Evolutionary conservation across 495 filamentous ascomycete species (phyloP).

Genomic region (Trichoderma gamsii): DNA sequence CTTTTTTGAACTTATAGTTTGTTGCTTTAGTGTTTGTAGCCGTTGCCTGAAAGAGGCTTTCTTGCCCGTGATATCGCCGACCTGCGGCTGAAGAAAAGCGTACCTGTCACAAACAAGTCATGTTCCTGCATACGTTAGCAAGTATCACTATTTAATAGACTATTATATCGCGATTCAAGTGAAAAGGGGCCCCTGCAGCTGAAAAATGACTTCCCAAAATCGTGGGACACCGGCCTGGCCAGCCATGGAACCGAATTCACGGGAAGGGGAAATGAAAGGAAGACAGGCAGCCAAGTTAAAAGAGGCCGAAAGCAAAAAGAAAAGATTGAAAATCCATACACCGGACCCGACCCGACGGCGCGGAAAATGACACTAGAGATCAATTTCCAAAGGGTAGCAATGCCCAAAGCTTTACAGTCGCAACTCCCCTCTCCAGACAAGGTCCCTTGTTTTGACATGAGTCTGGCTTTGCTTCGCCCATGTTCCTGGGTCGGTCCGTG

Average conservation of each 20-base stretch:
- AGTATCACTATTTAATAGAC: no score
- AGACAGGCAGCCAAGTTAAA: neutral
- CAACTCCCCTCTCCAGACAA: no score
- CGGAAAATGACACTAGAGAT: no score
- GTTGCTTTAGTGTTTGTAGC: neutral
- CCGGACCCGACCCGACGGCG: neutral
- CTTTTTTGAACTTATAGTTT: neutral
- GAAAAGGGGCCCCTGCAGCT: neutral
- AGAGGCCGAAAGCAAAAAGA: neutral
- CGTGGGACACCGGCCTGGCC: neutral
- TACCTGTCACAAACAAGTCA: no score
- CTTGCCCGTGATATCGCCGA: neutral
- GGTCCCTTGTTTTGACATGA: no score
- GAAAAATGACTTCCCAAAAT: neutral
- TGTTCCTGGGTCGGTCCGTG: no score
- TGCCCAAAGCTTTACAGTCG: neutral
- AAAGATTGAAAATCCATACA: neutral
- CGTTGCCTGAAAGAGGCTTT: neutral
- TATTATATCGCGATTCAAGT: neutral
- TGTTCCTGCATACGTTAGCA: no score
- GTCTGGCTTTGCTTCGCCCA: no score
- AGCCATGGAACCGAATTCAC: neutral
- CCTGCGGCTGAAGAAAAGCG: neutral
- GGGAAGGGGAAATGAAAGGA: conserved; percentile 4
- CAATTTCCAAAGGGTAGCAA: no score